A percentile compares a stretch with the other conserved stretches of the same genome.
Conservation (phyloP, 1,139 yeast genomes). For the Magnusiomyces suaveolens region DNA sequence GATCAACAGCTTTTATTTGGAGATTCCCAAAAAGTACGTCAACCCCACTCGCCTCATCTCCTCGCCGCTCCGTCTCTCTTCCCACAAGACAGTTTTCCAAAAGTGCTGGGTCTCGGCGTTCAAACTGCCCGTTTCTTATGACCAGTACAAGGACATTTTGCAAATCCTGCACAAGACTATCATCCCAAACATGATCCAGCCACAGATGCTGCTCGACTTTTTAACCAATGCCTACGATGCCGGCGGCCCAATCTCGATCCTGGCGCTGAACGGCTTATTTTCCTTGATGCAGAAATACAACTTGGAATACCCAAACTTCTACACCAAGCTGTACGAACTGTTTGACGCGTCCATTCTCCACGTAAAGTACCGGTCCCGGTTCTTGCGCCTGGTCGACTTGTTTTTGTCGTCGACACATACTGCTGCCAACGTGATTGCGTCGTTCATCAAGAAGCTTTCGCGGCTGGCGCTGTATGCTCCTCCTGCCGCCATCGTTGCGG, state of each 20-base stretch:
- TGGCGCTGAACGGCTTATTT: slow-evolving; percentile 81
- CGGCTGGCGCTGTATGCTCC: slow-evolving; percentile 70
- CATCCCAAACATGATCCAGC: slow-evolving; percentile 70
- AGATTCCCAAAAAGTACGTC: slow-evolving; percentile 35
- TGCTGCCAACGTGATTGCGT: slow-evolving; percentile 73
- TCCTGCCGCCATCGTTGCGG: slow-evolving; percentile 80
- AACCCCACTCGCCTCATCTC: slow-evolving; percentile 48
- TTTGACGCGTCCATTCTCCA: slow-evolving; percentile 64
- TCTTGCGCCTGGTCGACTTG: slow-evolving; percentile 75
- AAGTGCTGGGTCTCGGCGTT: slow-evolving; percentile 54
- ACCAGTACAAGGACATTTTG: slow-evolving; percentile 62
- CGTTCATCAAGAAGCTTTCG: slow-evolving; percentile 76
- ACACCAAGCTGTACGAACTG: slow-evolving; percentile 67
- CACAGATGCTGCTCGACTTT: slow-evolving; percentile 84
- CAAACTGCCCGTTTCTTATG: slow-evolving; percentile 37
- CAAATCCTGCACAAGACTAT: slow-evolving; percentile 71
- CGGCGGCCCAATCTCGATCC: slow-evolving; percentile 61
- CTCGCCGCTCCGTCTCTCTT: slow-evolving; percentile 37
- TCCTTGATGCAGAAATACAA: slow-evolving; percentile 74
- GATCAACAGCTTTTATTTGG: slow-evolving; percentile 27
- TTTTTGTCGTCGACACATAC: slow-evolving; percentile 83
- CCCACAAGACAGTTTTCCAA: slow-evolving; percentile 61
- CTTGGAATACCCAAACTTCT: slow-evolving; percentile 89
- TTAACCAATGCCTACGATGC: slow-evolving; percentile 74
- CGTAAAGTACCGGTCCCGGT: slow-evolving; percentile 75